phyloP scores from a whole-genome alignment of 345 rosid genomes.

The Kandelia obovata region DNA sequence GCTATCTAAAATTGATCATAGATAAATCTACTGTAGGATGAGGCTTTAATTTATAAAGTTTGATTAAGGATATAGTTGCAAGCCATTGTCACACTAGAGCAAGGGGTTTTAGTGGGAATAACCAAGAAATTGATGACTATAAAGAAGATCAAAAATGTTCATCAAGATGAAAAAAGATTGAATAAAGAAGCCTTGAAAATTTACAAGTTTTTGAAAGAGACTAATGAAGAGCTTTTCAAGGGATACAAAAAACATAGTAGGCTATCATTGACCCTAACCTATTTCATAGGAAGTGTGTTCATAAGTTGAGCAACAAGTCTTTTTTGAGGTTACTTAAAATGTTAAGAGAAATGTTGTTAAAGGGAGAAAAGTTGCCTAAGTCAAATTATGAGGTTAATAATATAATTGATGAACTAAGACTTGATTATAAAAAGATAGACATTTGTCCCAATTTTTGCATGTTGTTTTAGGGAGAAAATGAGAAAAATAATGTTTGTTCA shows the following conservation, averaged over 20 bases:
- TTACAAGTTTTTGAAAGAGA: neutral
- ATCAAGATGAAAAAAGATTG: neutral
- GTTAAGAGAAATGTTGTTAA: neutral
- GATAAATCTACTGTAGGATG: no score
- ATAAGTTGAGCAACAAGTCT: constrained; percentile 5
- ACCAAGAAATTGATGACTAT: no score
- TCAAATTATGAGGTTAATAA: neutral
- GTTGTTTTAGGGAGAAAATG: neutral
- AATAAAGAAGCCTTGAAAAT: neutral
- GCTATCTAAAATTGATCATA: no score
- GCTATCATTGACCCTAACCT: neutral
- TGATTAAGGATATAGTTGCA: no score
- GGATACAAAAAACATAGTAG: neutral
- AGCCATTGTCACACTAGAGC: no score
- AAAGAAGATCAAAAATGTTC: no score
- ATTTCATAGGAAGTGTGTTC: constrained; percentile 1
- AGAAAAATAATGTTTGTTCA: neutral
- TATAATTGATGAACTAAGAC: neutral
- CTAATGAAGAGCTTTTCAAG: neutral
- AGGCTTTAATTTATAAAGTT: no score
- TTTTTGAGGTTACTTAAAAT: neutral
- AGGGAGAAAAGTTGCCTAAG: neutral
- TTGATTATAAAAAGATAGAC: constrained; percentile 1
- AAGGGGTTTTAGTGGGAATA: no score
- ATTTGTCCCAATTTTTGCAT: neutral